These are phyloP conservation scores for Ciborinia camelliae DNA, from an alignment of 2,329 filamentous ascomycete genomes.

Conservation along the genomic window DNA sequence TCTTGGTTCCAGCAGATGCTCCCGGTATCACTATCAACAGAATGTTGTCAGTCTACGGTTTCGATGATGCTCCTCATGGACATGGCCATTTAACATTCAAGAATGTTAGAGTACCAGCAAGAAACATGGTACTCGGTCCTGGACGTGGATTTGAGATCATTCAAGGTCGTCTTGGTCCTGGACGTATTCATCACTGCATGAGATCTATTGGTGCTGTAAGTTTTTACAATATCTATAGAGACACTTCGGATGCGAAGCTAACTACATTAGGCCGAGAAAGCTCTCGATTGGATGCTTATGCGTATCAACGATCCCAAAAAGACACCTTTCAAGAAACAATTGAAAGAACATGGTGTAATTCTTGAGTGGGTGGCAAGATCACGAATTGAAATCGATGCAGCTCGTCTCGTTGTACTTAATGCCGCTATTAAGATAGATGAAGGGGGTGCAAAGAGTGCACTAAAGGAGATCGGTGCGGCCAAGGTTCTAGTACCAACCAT, in stretches of 20 bases:
- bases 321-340: conserved; percentile 83
- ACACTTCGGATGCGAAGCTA: conserved; percentile 21
- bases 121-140: conserved; percentile 86
- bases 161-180: conserved; percentile 91
- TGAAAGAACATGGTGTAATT: conserved; percentile 88
- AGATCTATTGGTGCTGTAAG: conserved; percentile 78
- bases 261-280: conserved; percentile 68
- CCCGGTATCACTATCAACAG: conserved; percentile 89
- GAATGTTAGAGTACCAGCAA: conserved; percentile 81
- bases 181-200: conserved; percentile 98
- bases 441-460: conserved; percentile 79
- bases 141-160: conserved; percentile 98
- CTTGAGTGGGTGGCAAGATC: conserved; percentile 92
- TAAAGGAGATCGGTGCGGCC: conserved; percentile 91
- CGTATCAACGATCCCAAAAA: conserved; percentile 90
- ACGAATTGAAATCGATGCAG: conserved; percentile 89
- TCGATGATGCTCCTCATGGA: conserved; percentile 96
- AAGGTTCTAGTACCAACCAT: conserved; percentile 87
- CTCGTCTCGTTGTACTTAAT: conserved; percentile 86
- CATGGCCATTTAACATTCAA: conserved; percentile 90
- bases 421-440: conserved; percentile 94
- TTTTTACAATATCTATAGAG: conserved; percentile 22
- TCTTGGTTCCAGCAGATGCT: conserved; percentile 77
- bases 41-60: conserved; percentile 92
- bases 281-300: conserved; percentile 91